phyloP scores from a whole-genome alignment of 805 yeast species.

The Candida suzukii region DNA sequence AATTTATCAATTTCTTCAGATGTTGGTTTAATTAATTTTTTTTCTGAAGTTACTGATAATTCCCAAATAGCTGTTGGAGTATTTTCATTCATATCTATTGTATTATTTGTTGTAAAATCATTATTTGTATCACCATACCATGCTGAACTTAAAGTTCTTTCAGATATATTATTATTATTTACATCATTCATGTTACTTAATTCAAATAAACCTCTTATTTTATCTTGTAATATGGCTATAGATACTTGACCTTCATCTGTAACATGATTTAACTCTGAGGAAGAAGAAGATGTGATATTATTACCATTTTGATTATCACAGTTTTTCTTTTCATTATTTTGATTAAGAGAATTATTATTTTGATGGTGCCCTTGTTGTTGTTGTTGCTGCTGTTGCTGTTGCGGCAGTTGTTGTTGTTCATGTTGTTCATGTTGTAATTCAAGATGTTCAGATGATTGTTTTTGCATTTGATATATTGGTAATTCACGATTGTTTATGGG shows the following conservation, averaged over 20 bases:
- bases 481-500: neutral
- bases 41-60: neutral
- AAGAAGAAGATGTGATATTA: neutral
- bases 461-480: no score
- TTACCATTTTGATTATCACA: no score
- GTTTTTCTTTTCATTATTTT: no score
- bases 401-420: neutral
- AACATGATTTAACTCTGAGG: neutral
- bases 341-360: neutral
- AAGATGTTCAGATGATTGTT: neutral
- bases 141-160: no score
- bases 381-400: neutral
- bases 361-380: neutral
- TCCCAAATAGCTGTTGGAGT: neutral
- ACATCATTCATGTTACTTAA: no score
- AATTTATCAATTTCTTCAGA: slow-evolving; percentile 2
- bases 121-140: neutral
- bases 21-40: neutral
- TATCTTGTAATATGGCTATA: neutral
- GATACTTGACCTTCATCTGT: neutral
- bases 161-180: no score
- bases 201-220: neutral
- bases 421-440: neutral
- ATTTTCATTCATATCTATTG: neutral
- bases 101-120: neutral